Evolutionary conservation across 306 rosid genomes (phyloP).

Genomic region (Canavalia ensiformis): DNA sequence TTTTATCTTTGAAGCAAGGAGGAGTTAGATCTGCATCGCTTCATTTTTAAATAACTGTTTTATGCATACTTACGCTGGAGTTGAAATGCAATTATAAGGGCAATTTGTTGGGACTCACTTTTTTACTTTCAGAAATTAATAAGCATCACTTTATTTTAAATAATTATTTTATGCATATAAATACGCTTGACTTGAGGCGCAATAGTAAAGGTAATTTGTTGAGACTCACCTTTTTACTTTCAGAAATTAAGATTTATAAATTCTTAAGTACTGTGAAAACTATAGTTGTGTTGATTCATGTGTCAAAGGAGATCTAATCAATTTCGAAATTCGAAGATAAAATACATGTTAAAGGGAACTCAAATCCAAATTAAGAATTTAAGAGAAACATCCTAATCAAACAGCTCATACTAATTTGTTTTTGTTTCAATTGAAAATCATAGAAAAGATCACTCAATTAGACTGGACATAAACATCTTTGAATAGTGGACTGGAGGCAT

Average conservation of each 20-base stretch:
- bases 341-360: neutral
- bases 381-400: slow-evolving; percentile 16
- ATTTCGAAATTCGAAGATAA: neutral
- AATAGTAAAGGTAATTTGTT: too few species aligned
- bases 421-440: slow-evolving; percentile 35
- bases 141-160: neutral
- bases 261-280: neutral
- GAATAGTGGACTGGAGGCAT: slow-evolving; percentile 52
- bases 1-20: too few species aligned
- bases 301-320: neutral
- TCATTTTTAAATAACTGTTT: too few species aligned
- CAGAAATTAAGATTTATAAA: neutral
- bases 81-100: too few species aligned
- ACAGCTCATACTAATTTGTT: slow-evolving; percentile 13
- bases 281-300: neutral
- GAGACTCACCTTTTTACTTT: too few species aligned
- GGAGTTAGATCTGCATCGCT: too few species aligned
- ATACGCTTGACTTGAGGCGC: neutral
- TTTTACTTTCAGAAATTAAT: too few species aligned
- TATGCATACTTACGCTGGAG: too few species aligned
- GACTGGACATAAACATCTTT: slow-evolving; percentile 52
- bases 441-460: slow-evolving; percentile 46
- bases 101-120: too few species aligned
- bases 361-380: too few species aligned
- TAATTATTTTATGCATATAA: neutral